These are phyloP conservation scores for Acanthochlamys bracteata DNA, from an alignment of 106 monocot species.

Conservation along the genomic window DNA sequence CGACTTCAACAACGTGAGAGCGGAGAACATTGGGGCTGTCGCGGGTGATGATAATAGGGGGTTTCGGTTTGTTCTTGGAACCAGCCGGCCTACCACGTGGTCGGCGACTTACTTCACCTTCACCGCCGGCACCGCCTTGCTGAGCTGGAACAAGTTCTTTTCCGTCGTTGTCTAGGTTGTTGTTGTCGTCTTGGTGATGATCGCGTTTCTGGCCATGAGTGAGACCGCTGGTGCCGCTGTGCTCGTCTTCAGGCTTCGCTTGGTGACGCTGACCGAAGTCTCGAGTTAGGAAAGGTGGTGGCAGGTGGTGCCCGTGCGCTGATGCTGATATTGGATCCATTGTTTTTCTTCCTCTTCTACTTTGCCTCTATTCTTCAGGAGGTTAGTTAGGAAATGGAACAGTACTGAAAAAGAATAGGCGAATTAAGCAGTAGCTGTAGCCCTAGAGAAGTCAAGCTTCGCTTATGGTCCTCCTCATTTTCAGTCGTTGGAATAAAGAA, in stretches of 20 bases:
- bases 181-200: background rate
- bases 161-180: background rate
- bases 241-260: slow-evolving; percentile 13
- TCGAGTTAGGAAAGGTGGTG: slow-evolving; percentile 43
- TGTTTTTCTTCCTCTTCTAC: background rate
- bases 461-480: background rate
- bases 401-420: slow-evolving; percentile 7
- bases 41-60: slow-evolving; percentile 1
- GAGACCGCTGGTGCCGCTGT: slow-evolving; percentile 6
- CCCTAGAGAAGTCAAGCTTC: background rate
- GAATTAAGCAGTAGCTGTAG: background rate
- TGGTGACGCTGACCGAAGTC: slow-evolving; percentile 44
- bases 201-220: slow-evolving; percentile 1
- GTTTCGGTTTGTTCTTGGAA: slow-evolving; percentile 3
- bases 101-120: background rate
- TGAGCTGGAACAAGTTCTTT: background rate
- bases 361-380: background rate
- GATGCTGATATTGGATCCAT: slow-evolving; percentile 48
- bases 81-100: background rate
- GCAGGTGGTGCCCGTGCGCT: slow-evolving; percentile 40
- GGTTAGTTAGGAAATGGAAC: slow-evolving; percentile 20
- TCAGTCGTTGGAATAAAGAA: background rate
- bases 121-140: background rate
- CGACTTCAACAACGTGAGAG: slow-evolving; percentile 2
- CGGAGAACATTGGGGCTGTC: slow-evolving; percentile 4